phyloP scores from a whole-genome alignment of 768 basidiomycete genomes.

The Suillus decipiens region DNA sequence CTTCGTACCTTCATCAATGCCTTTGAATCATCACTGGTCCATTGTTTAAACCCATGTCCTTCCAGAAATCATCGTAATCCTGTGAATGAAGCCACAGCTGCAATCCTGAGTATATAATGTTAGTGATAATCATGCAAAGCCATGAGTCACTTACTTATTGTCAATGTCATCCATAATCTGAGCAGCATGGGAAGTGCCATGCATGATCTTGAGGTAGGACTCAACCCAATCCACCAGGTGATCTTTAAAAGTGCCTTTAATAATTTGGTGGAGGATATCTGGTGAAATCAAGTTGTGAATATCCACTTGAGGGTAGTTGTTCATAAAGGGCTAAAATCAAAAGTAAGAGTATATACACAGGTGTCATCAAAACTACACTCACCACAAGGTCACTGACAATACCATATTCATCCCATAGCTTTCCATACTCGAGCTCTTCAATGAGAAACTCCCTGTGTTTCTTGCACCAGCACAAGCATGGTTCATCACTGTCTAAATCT shows the following conservation, averaged over 20 bases:
- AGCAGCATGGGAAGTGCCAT: constrained; percentile 13
- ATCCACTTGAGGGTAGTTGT: constrained; percentile 12
- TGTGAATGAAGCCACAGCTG: constrained; percentile 17
- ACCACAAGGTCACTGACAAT: constrained; percentile 26
- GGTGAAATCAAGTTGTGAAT: constrained; percentile 39
- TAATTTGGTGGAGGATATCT: constrained; percentile 47
- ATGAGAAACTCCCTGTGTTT: constrained; percentile 19
- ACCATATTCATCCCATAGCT: constrained; percentile 29
- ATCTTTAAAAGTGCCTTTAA: constrained; percentile 49
- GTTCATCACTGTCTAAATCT: no score
- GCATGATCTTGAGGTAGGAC: constrained; percentile 27
- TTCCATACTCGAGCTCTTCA: constrained; percentile 11
- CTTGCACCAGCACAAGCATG: no score
- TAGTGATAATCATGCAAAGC: no score
- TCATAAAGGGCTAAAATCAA: constrained; percentile 10
- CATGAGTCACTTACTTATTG: constrained; percentile 22
- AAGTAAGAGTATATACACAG: neutral
- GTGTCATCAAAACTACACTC: neutral
- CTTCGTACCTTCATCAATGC: constrained; percentile 12
- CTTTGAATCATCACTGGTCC: constrained; percentile 37
- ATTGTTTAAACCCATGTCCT: constrained; percentile 34
- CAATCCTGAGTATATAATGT: constrained; percentile 14
- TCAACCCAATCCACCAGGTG: constrained; percentile 41
- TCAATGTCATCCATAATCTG: constrained; percentile 33
- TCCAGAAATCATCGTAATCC: constrained; percentile 28